Conservation (phyloP, 495 filamentous ascomycete species). For the Talaromyces adpressus region DNA sequence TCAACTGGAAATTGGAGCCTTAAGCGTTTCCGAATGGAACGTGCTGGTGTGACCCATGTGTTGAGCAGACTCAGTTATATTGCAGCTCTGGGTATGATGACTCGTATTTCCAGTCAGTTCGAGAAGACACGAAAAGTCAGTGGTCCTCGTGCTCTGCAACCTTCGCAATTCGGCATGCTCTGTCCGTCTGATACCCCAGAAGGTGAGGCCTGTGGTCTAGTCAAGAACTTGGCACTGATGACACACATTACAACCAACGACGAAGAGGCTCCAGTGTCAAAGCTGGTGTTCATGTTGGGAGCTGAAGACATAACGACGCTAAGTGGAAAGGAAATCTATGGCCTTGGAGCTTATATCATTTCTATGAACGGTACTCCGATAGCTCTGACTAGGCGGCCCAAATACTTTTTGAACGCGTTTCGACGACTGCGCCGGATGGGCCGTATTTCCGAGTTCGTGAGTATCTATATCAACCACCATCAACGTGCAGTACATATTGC, state of each 20-base stretch:
- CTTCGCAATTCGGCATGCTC: slow-evolving; percentile 96
- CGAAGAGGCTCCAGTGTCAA: slow-evolving; percentile 79
- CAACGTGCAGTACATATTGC: slow-evolving; percentile 89
- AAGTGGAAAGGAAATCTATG: slow-evolving; percentile 77
- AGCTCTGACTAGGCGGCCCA: slow-evolving; percentile 74
- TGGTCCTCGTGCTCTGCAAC: slow-evolving; percentile 90
- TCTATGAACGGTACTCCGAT: slow-evolving; percentile 93
- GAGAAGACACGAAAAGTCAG: slow-evolving; percentile 96
- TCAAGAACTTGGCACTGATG: slow-evolving; percentile 98
- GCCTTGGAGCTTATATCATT: slow-evolving; percentile 75
- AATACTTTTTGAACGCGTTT: slow-evolving; percentile 76
- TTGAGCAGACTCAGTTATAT: slow-evolving; percentile 94
- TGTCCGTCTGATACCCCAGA: slow-evolving; percentile 96
- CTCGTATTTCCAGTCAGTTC: slow-evolving; percentile 94
- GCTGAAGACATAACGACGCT: slow-evolving; percentile 68
- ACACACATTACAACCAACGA: slow-evolving; percentile 97
- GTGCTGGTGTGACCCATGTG: slow-evolving; percentile 94
- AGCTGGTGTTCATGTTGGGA: slow-evolving; percentile 69
- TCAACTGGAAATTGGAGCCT: slow-evolving; percentile 96
- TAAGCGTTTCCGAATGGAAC: slow-evolving; percentile 96
- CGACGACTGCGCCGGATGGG: slow-evolving; percentile 78
- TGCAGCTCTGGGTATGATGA: slow-evolving; percentile 99
- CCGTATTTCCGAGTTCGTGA: slow-evolving; percentile 86
- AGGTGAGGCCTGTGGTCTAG: slow-evolving; percentile 94
- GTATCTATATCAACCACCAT: slow-evolving; percentile 90